These are phyloP conservation scores for Yamadazyma nakazawae DNA, from an alignment of 805 yeast genomes.

Conservation along the genomic window DNA sequence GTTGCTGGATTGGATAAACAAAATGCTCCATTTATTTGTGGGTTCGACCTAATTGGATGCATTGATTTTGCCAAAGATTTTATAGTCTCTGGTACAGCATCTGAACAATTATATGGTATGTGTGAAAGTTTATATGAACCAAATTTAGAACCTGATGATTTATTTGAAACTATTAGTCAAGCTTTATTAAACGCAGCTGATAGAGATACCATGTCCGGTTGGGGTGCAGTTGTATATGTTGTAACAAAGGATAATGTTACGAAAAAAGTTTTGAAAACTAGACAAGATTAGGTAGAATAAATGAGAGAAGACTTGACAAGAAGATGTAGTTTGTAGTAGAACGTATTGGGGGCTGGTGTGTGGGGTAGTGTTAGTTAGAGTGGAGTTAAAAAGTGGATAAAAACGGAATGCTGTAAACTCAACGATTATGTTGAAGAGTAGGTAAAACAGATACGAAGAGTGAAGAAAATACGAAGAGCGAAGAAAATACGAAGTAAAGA, in stretches of 20 bases:
- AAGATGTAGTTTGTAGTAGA: no score
- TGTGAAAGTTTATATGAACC: constrained; percentile 97
- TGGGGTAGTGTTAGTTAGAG: no score
- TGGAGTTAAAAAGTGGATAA: not conserved
- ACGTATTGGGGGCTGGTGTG: no score
- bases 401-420: no score
- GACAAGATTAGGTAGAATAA: constrained; percentile 71
- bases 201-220: constrained; percentile 95
- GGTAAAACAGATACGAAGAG: no score
- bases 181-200: constrained; percentile 92
- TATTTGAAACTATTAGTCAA: constrained; percentile 93
- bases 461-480: no score
- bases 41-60: constrained; percentile 95
- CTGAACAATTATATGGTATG: constrained; percentile 98
- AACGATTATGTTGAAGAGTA: no score
- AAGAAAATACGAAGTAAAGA: no score
- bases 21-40: constrained; percentile 85
- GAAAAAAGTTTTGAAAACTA: constrained; percentile 82
- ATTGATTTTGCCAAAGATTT: constrained; percentile 93
- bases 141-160: constrained; percentile 85
- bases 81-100: constrained; percentile 92
- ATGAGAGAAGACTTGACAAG: not conserved
- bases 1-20: constrained; percentile 92
- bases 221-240: constrained; percentile 96
- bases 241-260: constrained; percentile 89